Evolutionary conservation across 208 protist genomes (phyloP), one percentile per base, ranked within the genome.

Genomic region (Naegleria fowleri): DNA sequence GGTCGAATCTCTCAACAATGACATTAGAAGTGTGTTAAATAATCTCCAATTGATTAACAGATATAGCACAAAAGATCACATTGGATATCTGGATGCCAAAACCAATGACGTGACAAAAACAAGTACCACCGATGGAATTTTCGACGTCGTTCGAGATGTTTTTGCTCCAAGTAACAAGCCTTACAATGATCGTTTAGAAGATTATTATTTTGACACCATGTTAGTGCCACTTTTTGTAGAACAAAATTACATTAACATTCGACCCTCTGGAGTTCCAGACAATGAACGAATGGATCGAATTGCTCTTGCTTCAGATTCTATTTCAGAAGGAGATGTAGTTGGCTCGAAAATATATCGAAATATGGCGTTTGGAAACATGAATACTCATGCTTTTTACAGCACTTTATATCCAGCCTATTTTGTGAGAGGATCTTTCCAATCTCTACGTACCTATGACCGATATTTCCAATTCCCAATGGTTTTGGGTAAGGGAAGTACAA

Each of bases 1-100:
- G 36, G 95, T 98, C 39, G 93, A 97, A 92, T 94, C 92, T 36
- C 95, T 95, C 9, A 94, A 97, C 48, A 97, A 96, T 43, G 99
- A 99, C 93, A 98, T 99, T 51, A 94, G 98, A 55, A 98, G 96
- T 93, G 95, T 98, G 91, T 94, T 99, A 33, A 99, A 99, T 93
- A 95, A 97, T 86, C 90, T 99, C 40, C 98, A 99, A 94, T 92
- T 99, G 90, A 97, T 96, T 95, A 97, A 94, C 79, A 83, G 96
- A 25, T 93, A 95, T 13, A 90, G 91, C 16, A 92, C 79, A 59
- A 90, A 93, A 16, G 40, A 89, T 75, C 59, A n/a, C 22, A 93
- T 95, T 90, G 96, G 96, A 90, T 93, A 94, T 25, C 76, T 94
- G 90, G 94, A 95, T 55, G 95, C 94, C 29, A 94, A 91, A 90